Conservation (phyloP, 441 rosid genomes). For the Brassica balearica region DNA sequence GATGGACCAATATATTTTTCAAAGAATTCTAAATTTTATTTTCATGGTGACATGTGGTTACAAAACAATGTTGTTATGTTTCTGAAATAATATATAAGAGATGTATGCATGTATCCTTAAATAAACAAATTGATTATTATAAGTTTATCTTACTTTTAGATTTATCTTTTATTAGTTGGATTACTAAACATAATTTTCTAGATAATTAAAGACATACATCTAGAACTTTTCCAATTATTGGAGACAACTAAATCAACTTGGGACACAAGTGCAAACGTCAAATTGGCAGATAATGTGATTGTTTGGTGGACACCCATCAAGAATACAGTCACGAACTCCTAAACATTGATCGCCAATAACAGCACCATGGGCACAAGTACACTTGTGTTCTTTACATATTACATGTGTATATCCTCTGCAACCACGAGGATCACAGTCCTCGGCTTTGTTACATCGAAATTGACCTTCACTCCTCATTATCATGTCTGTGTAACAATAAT, state of each 20-base stretch:
- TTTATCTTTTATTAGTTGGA: not conserved
- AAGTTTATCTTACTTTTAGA: not conserved
- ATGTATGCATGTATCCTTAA: not conserved
- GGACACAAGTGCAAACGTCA: constrained; percentile 14
- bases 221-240: not conserved
- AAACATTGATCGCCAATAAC: not conserved
- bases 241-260: not conserved
- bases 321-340: not conserved
- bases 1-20: too few relatives aligned
- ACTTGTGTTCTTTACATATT: constrained; percentile 2
- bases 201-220: not conserved
- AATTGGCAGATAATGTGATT: not conserved
- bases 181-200: not conserved
- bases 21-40: too few relatives aligned
- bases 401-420: constrained; percentile 9
- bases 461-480: constrained; percentile 19
- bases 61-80: too few relatives aligned
- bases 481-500: not conserved
- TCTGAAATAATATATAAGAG: too few relatives aligned
- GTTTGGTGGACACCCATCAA: not conserved
- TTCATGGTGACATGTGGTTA: too few relatives aligned
- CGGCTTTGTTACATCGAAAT: not conserved
- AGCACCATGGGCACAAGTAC: constrained; percentile 25
- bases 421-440: constrained; percentile 27
- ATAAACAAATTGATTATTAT: not conserved